These are phyloP conservation scores for Kodamaea kakaduensis DNA, from an alignment of 805 yeast genomes.

Conservation along the genomic window DNA sequence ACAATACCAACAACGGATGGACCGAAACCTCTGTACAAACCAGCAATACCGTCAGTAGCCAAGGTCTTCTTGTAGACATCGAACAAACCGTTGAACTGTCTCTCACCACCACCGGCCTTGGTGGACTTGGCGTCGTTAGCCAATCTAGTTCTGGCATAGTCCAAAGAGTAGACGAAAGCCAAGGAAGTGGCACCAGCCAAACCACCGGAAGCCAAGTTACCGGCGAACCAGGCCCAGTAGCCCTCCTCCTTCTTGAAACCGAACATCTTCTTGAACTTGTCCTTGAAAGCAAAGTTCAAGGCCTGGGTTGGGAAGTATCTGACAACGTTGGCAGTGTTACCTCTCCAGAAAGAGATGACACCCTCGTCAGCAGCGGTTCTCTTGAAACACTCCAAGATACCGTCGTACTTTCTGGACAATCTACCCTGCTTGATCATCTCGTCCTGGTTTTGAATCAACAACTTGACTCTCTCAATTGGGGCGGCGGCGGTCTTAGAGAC, in stretches of 20 bases:
- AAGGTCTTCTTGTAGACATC: slow-evolving; percentile 96
- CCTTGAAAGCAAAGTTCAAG: slow-evolving; percentile 97
- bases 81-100: slow-evolving; percentile 95
- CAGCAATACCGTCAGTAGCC: slow-evolving; percentile 95
- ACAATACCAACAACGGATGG: slow-evolving; percentile 96
- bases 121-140: slow-evolving; percentile 96
- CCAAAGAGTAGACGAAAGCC: slow-evolving; percentile 92
- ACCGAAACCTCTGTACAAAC: slow-evolving; percentile 99
- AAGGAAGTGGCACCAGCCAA: slow-evolving; percentile 95
- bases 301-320: slow-evolving; percentile 99
- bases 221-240: slow-evolving; percentile 92
- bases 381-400: slow-evolving; percentile 90
- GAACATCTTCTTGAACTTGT: slow-evolving; percentile 90
- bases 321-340: slow-evolving; percentile 98
- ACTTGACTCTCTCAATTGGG: slow-evolving; percentile 95
- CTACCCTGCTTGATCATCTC: slow-evolving; percentile 98
- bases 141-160: slow-evolving; percentile 97
- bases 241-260: slow-evolving; percentile 96
- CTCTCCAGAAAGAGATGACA: slow-evolving; percentile 94
- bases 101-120: slow-evolving; percentile 73
- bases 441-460: slow-evolving; percentile 95
- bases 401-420: slow-evolving; percentile 77
- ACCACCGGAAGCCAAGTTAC: slow-evolving; percentile 99
- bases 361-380: slow-evolving; percentile 96
- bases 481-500: slow-evolving; percentile 97